Evolutionary conservation across 257 asterid species (phyloP).

Genomic region (Solanum appendiculatum): DNA sequence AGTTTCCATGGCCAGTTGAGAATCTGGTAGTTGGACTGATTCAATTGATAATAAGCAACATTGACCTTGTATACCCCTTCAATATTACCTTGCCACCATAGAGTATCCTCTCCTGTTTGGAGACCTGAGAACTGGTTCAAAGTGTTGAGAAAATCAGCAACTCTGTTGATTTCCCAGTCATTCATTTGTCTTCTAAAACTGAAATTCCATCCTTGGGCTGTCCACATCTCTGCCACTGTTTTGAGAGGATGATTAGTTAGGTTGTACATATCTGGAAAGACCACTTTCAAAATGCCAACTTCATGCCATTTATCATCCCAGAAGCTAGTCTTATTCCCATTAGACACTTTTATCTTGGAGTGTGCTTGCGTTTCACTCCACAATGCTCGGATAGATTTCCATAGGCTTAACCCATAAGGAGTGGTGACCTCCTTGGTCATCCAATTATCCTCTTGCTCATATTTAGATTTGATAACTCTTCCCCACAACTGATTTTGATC

Average conservation of each 20-base stretch:
- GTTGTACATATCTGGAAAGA: background rate
- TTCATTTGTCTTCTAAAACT: background rate
- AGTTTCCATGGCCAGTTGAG: too few relatives aligned
- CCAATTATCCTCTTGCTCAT: background rate
- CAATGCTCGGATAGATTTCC: background rate
- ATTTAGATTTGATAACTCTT: background rate
- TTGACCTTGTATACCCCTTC: background rate
- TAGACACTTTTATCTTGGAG: background rate
- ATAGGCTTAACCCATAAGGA: background rate
- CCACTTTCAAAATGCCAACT: background rate
- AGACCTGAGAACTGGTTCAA: background rate
- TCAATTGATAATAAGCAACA: background rate
- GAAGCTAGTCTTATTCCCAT: background rate
- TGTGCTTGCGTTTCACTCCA: background rate
- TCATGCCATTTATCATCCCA: background rate
- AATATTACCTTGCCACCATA: background rate
- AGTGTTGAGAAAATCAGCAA: background rate
- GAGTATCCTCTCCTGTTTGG: background rate
- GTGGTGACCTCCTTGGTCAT: background rate
- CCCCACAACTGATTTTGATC: background rate
- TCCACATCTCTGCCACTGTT: background rate
- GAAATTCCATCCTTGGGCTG: background rate
- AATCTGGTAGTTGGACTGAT: background rate
- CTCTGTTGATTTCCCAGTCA: background rate
- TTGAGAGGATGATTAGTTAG: background rate